Percentiles rank a stretch among this genome's conserved stretches.
Evolutionary conservation across 2,329 filamentous ascomycete genomes (phyloP).

Genomic region (Paramyrothecium roridum): DNA sequence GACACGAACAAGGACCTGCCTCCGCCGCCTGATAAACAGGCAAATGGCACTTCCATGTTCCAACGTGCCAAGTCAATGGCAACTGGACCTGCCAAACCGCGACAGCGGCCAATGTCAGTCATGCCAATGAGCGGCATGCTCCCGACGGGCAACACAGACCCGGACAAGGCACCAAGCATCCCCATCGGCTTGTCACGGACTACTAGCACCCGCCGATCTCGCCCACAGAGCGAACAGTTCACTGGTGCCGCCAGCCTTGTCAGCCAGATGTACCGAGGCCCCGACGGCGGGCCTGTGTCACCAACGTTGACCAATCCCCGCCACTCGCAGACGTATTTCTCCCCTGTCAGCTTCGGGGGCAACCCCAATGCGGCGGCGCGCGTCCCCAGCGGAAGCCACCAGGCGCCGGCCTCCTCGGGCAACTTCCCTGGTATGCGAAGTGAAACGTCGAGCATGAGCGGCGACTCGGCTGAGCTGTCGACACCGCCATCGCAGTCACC

Average conservation of each 20-base stretch:
- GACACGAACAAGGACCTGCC: constrained; percentile 83
- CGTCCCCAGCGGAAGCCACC: constrained; percentile 46
- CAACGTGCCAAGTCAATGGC: constrained; percentile 62
- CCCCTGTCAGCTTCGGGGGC: constrained; percentile 42
- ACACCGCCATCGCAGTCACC: constrained; percentile 52
- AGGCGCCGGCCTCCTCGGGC: constrained; percentile 39
- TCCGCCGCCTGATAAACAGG: constrained; percentile 50
- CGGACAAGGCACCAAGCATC: constrained; percentile 72
- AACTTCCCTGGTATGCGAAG: constrained; percentile 73
- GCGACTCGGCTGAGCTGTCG: constrained; percentile 58
- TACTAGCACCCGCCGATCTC: constrained; percentile 49
- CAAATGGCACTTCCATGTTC: constrained; percentile 44
- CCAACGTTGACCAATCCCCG: constrained; percentile 56
- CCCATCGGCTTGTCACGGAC: constrained; percentile 60
- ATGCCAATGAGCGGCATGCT: constrained; percentile 37
- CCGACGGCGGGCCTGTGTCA: constrained; percentile 57
- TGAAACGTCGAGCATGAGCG: constrained; percentile 62
- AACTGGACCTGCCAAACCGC: constrained; percentile 42
- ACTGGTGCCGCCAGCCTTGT: constrained; percentile 68
- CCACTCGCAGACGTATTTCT: constrained; percentile 63
- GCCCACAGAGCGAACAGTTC: constrained; percentile 64
- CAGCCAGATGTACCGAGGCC: constrained; percentile 84
- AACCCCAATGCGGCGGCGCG: constrained; percentile 50
- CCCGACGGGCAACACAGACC: constrained; percentile 54
- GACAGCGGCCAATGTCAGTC: constrained; percentile 55